Evolutionary conservation across 257 asterid species (phyloP), one percentile per base, ranked within the genome.

Genomic region (Voacanga thouarsii): DNA sequence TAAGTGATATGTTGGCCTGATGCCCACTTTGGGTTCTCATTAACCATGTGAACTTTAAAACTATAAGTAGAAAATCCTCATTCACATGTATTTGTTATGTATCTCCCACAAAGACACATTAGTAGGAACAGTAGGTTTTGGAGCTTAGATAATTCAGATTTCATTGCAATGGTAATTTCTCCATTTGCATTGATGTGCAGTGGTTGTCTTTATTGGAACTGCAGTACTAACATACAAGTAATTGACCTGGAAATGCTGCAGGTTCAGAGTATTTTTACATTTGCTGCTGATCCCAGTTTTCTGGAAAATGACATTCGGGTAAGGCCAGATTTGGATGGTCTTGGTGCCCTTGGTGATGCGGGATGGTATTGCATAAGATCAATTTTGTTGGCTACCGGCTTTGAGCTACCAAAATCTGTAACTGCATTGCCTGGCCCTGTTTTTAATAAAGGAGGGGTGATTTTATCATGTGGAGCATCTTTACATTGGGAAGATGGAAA

Each of bases 251-350:
- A 30, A 63, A 67, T 67, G 30, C 50, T 77, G 71, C 87, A 84
- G 88, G 70, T 85, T 41, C 73, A 85, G 57, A 79, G 75, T 68
- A 53, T 71, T 18, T 82, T 87, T 60, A 66, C 90, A 41, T 80
- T 72, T 83, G 77, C 80, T 61, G 84, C 84, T 69, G 80, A 75
- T 56, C 75, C 53, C 1, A 56, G 77, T 6, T 87, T 87, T 74
- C 80, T 85, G 16, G 82, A 85, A 47, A 83, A 81, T 23, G 80
- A 87, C 80, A 83, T 87, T 33, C 89, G 90, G 9, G 89, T 79
- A 47, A 85, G 83, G 63, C 87, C 86, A 6, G 90, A 85, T 50
- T 80, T 87, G 71, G 90, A 87, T 79, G 89, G 82, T 72, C 87
- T 83, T 15, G 90, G 90, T 51, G 84, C 85, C 71, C 83, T 87